These are phyloP conservation scores for Deinandra increscens DNA, from an alignment of 129 eudicot genomes.

Conservation along the genomic window DNA sequence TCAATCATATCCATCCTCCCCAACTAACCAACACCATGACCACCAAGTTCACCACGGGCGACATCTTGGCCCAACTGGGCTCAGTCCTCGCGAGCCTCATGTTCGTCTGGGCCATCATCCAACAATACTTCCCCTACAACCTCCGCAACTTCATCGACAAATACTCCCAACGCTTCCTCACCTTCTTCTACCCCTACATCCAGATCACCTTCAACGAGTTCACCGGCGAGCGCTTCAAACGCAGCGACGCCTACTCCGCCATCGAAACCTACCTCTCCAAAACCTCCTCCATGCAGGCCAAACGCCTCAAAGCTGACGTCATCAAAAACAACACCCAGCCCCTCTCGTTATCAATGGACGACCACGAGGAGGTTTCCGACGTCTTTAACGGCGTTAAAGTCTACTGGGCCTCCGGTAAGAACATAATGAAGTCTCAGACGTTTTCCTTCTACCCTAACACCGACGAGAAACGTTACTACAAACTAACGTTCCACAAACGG, in stretches of 20 bases:
- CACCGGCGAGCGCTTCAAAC: slow-evolving; percentile 35
- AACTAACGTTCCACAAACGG: slow-evolving; percentile 36
- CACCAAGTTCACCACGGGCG: slow-evolving; percentile 28
- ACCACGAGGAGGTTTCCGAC: slow-evolving; percentile 49
- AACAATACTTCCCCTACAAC: slow-evolving; percentile 44
- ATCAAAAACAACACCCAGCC: slow-evolving; percentile 28
- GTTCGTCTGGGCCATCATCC: slow-evolving; percentile 47
- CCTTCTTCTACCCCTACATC: slow-evolving; percentile 45
- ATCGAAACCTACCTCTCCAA: slow-evolving; percentile 49
- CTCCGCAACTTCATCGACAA: slow-evolving; percentile 29
- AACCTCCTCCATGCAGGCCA: slow-evolving; percentile 39
- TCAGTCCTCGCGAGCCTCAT: slow-evolving; percentile 47
- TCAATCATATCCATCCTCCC: neutral
- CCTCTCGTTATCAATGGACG: slow-evolving; percentile 41
- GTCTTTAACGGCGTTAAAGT: slow-evolving; percentile 45
- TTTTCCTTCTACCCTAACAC: slow-evolving; percentile 36
- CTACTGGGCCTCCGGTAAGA: slow-evolving; percentile 44
- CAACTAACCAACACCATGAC: neutral
- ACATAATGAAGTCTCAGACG: slow-evolving; percentile 26
- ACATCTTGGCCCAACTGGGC: slow-evolving; percentile 38
- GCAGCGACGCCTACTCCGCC: slow-evolving; percentile 47
- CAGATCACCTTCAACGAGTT: slow-evolving; percentile 51
- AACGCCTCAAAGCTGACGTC: slow-evolving; percentile 39
- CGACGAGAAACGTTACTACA: slow-evolving; percentile 46
- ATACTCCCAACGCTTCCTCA: slow-evolving; percentile 28